These are phyloP conservation scores for Mycena alexandri DNA, from an alignment of 768 basidiomycete genomes.

Conservation along the genomic window DNA sequence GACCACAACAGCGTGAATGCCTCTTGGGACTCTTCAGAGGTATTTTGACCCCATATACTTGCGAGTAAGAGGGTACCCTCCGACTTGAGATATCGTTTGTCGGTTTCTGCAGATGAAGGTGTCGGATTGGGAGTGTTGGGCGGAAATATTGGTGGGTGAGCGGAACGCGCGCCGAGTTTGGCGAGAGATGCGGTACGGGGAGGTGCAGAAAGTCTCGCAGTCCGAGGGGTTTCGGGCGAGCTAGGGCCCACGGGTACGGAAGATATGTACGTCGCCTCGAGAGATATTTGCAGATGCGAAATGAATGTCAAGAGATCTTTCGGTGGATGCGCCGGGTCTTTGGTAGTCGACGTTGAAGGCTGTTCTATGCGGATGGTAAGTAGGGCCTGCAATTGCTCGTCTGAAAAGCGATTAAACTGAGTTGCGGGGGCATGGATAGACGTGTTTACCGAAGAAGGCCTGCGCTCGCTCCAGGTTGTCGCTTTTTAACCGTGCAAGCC, in stretches of 20 bases:
- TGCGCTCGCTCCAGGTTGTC: constrained; percentile 66
- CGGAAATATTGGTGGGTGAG: constrained; percentile 79
- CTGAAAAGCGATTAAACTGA: constrained; percentile 49
- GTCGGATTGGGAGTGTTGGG: constrained; percentile 89
- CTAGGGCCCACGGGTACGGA: constrained; percentile 50
- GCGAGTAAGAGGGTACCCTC: constrained; percentile 83
- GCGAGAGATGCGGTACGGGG: constrained; percentile 67
- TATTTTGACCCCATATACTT: constrained; percentile 80
- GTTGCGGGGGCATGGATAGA: constrained; percentile 24
- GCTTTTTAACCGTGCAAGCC: constrained; percentile 63
- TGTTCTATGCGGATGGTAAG: constrained; percentile 71
- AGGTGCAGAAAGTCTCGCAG: constrained; percentile 59
- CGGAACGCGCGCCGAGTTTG: constrained; percentile 53
- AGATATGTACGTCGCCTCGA: constrained; percentile 87
- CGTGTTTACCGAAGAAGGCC: constrained; percentile 78
- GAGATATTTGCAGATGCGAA: constrained; percentile 78
- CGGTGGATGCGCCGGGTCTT: constrained; percentile 56
- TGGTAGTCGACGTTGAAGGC: constrained; percentile 55
- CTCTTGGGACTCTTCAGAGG: constrained; percentile 60
- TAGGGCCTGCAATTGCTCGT: constrained; percentile 67
- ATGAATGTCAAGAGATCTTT: constrained; percentile 69
- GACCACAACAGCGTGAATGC: constrained; percentile 78
- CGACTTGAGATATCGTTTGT: constrained; percentile 80
- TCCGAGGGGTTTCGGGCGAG: constrained; percentile 51
- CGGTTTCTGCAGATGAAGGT: constrained; percentile 77